Percentiles rank a stretch among this genome's conserved stretches.
Conservation (phyloP, 2,329 filamentous ascomycete genomes). For the Colletotrichum trifolii region DNA sequence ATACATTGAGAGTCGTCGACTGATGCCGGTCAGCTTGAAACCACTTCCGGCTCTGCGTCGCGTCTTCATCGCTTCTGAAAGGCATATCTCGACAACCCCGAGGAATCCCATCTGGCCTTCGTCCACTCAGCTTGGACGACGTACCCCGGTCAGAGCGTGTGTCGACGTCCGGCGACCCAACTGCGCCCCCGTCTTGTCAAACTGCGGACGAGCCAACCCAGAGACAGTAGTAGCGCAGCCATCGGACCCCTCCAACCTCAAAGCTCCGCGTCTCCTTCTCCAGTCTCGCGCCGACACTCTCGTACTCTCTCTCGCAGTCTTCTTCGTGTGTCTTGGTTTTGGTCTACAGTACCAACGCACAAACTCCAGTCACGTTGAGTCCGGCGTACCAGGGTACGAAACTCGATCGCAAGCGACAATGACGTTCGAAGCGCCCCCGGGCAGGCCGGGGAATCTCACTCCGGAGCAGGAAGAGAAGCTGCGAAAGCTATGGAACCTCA, state of each 20-base stretch:
- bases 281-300: constrained; percentile 32
- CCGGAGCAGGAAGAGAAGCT: constrained; percentile 88
- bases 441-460: constrained; percentile 89
- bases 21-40: constrained; percentile 35
- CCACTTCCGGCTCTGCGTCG: constrained; percentile 30
- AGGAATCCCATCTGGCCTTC: constrained; percentile 8
- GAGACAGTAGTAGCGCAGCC: not conserved
- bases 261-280: constrained; percentile 16
- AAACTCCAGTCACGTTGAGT: not conserved
- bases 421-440: constrained; percentile 65
- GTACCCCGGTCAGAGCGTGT: not conserved
- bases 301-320: constrained; percentile 24
- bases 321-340: constrained; percentile 33
- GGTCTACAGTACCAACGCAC: constrained; percentile 25
- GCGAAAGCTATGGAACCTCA: constrained; percentile 83
- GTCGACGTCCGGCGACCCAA: not conserved
- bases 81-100: constrained; percentile 3
- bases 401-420: constrained; percentile 43
- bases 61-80: constrained; percentile 15
- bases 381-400: not conserved
- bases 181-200: constrained; percentile 6
- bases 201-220: constrained; percentile 11
- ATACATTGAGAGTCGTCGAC: constrained; percentile 27
- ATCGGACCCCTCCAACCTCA: constrained; percentile 8
- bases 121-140: constrained; percentile 5